phyloP scores from a whole-genome alignment of 345 rosid species.

The Anacardium occidentale region DNA sequence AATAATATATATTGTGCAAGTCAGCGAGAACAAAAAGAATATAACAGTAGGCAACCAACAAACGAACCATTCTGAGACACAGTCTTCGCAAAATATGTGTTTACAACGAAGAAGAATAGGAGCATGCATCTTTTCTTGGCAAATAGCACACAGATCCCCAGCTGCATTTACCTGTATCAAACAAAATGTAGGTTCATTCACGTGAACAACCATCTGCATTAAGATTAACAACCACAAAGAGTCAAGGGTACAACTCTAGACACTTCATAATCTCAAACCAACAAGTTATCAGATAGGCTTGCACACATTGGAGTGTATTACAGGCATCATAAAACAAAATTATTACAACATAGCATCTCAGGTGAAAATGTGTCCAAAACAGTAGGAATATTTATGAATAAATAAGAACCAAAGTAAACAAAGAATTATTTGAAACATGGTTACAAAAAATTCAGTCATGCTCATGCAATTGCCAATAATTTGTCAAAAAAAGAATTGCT shows the following conservation, averaged over 20 bases:
- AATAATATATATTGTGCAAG: background rate
- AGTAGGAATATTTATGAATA: background rate
- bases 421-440: background rate
- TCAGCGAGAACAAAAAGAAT: background rate
- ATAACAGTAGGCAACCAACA: background rate
- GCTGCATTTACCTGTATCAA: slow-evolving; percentile 81
- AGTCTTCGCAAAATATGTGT: slow-evolving; percentile 97
- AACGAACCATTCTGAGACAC: slow-evolving; percentile 95
- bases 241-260: background rate
- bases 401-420: background rate
- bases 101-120: slow-evolving; percentile 92
- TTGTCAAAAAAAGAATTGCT: background rate
- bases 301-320: background rate
- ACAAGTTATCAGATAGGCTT: background rate
- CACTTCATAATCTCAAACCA: background rate
- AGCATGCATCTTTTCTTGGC: slow-evolving; percentile 99
- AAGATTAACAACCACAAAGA: background rate
- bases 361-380: background rate
- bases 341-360: background rate
- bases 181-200: slow-evolving; percentile 13
- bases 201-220: background rate
- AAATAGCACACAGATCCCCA: slow-evolving; percentile 93
- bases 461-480: background rate
- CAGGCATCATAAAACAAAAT: background rate
- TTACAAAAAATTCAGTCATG: background rate